Evolutionary conservation across 2,329 filamentous ascomycete species (phyloP), one percentile per base, ranked within the genome.

Genomic region (Colletotrichum tropicicola): DNA sequence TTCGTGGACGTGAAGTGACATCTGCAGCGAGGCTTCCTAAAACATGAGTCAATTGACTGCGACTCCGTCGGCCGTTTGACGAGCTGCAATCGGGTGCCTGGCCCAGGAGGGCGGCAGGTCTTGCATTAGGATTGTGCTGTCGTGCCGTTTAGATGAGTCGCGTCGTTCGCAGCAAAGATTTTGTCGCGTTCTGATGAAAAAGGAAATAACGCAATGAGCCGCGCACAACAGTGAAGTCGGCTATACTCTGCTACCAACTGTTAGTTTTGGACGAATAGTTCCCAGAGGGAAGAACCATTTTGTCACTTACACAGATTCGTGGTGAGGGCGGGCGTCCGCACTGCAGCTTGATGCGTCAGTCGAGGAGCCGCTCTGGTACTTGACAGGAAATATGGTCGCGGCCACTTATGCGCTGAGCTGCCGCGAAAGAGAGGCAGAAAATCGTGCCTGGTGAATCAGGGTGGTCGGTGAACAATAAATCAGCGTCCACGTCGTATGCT

Each of bases 251-350:
- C 60, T 64, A 32, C 7, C 8, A 8, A 6, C 3, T n/a, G 41
- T 64, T 19, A 64, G 41, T 21, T 13, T 25, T 13, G 32, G 6
- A 47, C 32, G 8, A 12, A 12, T 13, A 6, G 5, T 6, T 13
- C 15, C 10, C n/a, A n/a, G n/a, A n/a, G n/a, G n/a, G n/a, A 25
- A 10, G 21, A 25, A 41, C 15, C 3, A 6, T 13, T 17, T 6
- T 30, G 10, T n/a, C n/a, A 61, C 61, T 49, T 32, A 65, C 49
- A 65, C 61, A 61, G 44, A 55, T 61, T 61, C 39, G 61, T 23
- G 13, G 3, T 7, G 8, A 15, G 19, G 47, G 32, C 27, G 10
- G 37, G 27, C 12, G n/a, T 48, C 6, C 13, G n/a, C n/a, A 53
- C 56, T 41, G n/a, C 23, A 27, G 56, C 32, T 51, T n/a, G 49